Percentiles rank a stretch among this genome's conserved stretches.
These are phyloP conservation scores for Nicotiana obtusifolia DNA, from an alignment of 257 asterid species.

Conservation along the genomic window DNA sequence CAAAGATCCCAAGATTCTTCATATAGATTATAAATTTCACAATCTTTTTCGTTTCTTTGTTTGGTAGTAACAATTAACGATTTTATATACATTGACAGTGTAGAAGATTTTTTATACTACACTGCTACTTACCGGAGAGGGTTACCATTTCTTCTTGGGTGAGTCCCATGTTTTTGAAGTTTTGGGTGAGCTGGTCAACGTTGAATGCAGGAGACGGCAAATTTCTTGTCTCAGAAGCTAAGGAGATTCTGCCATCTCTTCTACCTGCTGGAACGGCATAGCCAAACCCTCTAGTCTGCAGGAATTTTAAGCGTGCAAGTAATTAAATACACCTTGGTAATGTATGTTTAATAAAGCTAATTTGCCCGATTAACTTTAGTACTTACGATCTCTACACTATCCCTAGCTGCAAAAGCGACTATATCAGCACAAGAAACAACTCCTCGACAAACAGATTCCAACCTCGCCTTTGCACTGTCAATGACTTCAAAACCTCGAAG, in stretches of 20 bases:
- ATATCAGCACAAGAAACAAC: conserved; percentile 81
- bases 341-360: background rate
- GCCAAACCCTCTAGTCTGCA: conserved; percentile 55
- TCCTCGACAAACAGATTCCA: conserved; percentile 50
- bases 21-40: background rate
- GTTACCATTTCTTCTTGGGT: conserved; percentile 79
- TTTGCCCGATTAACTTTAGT: background rate
- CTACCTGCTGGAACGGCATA: conserved; percentile 69
- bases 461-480: conserved; percentile 47
- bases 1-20: background rate
- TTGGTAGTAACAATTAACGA: too few species aligned
- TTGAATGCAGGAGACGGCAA: conserved; percentile 47
- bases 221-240: conserved; percentile 41
- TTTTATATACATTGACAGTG: too few species aligned
- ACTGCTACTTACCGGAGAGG: conserved; percentile 57
- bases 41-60: too few species aligned
- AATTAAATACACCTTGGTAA: background rate
- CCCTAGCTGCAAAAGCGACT: conserved; percentile 78
- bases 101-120: too few species aligned
- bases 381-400: conserved; percentile 60
- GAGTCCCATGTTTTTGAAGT: conserved; percentile 52
- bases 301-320: background rate
- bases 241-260: conserved; percentile 68
- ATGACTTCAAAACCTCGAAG: conserved; percentile 70
- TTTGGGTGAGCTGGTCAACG: conserved; percentile 49